These are phyloP conservation scores for Posidonia oceanica DNA, from an alignment of 116 monocot genomes.

Conservation along the genomic window DNA sequence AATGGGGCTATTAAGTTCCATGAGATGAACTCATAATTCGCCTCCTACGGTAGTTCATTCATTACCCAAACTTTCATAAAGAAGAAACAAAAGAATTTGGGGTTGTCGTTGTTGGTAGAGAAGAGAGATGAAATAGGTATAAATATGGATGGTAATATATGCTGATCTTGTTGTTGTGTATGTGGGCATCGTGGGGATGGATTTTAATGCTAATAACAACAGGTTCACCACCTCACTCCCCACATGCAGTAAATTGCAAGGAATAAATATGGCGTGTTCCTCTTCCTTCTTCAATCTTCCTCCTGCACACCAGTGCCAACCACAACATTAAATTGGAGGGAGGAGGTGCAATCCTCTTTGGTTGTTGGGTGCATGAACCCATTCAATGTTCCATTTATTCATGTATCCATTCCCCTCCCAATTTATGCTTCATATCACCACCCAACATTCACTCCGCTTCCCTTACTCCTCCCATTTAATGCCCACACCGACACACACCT, in stretches of 20 bases:
- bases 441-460: not conserved
- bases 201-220: no score
- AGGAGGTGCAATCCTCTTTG: constrained; percentile 6
- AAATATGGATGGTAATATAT: constrained; percentile 11
- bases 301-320: constrained; percentile 28
- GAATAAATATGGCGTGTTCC: not conserved
- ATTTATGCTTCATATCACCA: constrained; percentile 2
- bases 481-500: not conserved
- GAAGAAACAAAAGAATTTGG: not conserved
- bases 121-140: not conserved
- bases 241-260: no score
- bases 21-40: not conserved
- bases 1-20: no score
- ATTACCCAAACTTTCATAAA: constrained; percentile 4
- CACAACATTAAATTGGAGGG: constrained; percentile 33
- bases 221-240: no score
- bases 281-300: constrained; percentile 3
- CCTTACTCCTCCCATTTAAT: not conserved
- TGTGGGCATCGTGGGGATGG: no score
- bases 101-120: not conserved
- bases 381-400: constrained; percentile 31
- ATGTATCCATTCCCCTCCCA: constrained; percentile 3
- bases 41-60: constrained; percentile 3
- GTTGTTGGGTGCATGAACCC: constrained; percentile 50
- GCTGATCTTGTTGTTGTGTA: not conserved